phyloP scores from a whole-genome alignment of 306 rosid species.

The Hylodesmum podocarpum region DNA sequence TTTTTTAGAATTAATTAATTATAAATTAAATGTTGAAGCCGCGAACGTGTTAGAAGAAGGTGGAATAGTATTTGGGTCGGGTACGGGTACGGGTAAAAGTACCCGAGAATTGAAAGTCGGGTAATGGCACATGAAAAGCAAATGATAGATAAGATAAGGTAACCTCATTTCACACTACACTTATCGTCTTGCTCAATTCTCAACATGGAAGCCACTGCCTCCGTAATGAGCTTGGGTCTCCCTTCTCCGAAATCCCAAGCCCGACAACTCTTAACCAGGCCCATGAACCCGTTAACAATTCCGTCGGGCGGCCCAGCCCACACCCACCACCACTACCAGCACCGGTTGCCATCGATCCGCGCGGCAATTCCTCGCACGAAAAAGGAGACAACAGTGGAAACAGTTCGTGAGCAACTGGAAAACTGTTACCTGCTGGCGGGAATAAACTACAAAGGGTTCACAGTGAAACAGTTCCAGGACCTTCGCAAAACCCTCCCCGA shows the following conservation, averaged over 20 bases:
- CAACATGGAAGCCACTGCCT: constrained; percentile 74
- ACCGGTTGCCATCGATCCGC: constrained; percentile 36
- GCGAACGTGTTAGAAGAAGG: not conserved
- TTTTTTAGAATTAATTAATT: too few species aligned
- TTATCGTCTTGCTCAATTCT: not conserved
- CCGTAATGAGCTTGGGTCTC: constrained; percentile 41
- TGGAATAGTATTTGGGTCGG: not conserved
- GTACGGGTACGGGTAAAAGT: not conserved
- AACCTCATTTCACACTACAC: not conserved
- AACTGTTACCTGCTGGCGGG: constrained; percentile 83
- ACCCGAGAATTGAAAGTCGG: not conserved
- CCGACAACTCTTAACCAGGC: constrained; percentile 32
- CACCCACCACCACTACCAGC: not conserved
- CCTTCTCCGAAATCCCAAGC: constrained; percentile 48
- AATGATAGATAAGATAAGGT: constrained; percentile 31
- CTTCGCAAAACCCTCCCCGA: constrained; percentile 75
- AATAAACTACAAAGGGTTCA: constrained; percentile 84
- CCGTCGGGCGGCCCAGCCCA: not conserved
- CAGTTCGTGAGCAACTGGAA: constrained; percentile 62
- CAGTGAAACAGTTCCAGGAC: constrained; percentile 85
- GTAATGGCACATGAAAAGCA: too few species aligned
- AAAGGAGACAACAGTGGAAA: constrained; percentile 78
- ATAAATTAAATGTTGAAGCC: too few species aligned
- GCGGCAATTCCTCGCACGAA: constrained; percentile 82
- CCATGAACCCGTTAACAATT: constrained; percentile 44